phyloP scores from a whole-genome alignment of 2,329 filamentous ascomycete genomes.

The Diaporthe sp. region DNA sequence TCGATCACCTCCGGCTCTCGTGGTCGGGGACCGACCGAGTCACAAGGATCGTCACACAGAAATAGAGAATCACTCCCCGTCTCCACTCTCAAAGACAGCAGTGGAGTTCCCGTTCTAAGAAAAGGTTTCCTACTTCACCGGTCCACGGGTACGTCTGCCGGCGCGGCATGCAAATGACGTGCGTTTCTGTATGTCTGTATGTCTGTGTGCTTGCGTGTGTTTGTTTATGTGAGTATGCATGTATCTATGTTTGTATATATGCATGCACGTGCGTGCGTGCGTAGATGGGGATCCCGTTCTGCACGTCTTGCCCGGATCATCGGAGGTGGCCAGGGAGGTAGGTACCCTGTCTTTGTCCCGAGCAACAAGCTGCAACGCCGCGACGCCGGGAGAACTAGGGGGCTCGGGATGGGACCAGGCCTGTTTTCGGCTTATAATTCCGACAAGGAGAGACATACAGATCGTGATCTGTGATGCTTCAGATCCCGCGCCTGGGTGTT shows the following conservation, averaged over 20 bases:
- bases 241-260: not conserved
- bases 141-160: not conserved
- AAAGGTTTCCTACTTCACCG: no score
- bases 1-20: not conserved
- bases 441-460: constrained; percentile 25
- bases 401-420: no score
- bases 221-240: not conserved
- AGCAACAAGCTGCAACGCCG: not conserved
- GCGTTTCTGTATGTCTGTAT: not conserved
- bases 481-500: constrained; percentile 9
- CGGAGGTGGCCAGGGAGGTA: not conserved
- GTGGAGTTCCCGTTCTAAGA: not conserved
- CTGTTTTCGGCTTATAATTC: constrained; percentile 13
- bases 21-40: no score
- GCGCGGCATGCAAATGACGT: constrained; percentile 5
- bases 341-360: not conserved
- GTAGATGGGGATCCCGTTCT: constrained; percentile 20
- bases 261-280: not conserved
- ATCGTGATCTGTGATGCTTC: constrained; percentile 21
- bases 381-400: not conserved
- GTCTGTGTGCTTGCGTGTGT: not conserved
- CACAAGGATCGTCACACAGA: no score
- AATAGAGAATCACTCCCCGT: no score
- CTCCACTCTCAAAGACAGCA: no score
- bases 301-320: not conserved